Conservation (phyloP, 192 early-diverging fungal species). For the Gonapodya prolifera region DNA sequence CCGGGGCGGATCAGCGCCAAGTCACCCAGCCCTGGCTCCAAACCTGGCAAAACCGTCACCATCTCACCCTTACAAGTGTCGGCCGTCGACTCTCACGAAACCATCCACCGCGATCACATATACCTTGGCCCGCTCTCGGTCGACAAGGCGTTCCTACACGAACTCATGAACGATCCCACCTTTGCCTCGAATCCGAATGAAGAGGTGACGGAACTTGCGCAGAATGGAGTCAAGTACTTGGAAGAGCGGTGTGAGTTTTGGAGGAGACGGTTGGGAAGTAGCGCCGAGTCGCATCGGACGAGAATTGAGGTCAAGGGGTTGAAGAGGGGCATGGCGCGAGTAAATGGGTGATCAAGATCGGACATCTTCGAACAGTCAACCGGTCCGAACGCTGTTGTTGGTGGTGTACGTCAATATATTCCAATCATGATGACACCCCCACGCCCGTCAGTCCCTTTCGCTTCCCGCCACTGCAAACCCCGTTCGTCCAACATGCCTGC, state of each 20-base stretch:
- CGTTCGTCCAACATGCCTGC: not conserved
- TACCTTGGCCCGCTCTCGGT: not conserved
- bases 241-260: not conserved
- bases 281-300: not conserved
- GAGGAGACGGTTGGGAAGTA: not conserved
- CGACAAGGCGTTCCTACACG: not conserved
- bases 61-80: not conserved
- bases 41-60: not conserved
- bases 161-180: not conserved
- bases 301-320: not conserved
- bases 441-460: not conserved
- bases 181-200: not conserved
- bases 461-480: not conserved
- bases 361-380: too few species aligned
- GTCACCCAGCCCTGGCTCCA: not conserved
- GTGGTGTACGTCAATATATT: too few species aligned
- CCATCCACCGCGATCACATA: not conserved
- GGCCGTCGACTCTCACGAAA: not conserved
- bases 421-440: not conserved
- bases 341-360: not conserved
- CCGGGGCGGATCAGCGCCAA: not conserved
- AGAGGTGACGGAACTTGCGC: not conserved
- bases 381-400: too few species aligned
- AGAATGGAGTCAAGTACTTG: slow-evolving; percentile 1
- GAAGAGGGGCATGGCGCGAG: not conserved